Percentiles rank a stretch among this genome's conserved stretches.
Evolutionary conservation across 1,139 yeast genomes (phyloP).

Genomic region (Hemisphaericaspora subhashii): DNA sequence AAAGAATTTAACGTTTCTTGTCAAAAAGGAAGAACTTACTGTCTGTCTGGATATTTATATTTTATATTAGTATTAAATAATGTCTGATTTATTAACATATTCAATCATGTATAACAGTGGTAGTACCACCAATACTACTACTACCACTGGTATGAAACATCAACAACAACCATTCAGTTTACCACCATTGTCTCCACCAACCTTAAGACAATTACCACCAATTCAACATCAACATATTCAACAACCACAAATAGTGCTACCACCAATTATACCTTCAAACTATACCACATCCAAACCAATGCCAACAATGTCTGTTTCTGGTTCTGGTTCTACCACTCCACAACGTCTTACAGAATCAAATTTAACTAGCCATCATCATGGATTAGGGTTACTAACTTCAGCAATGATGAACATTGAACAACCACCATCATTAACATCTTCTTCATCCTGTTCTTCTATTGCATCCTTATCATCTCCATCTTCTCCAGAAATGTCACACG

Average conservation of each 20-base stretch:
- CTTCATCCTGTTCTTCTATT: slow-evolving; percentile 10
- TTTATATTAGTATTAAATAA: slow-evolving; percentile 3
- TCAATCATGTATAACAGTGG: slow-evolving; percentile 30
- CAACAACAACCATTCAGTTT: slow-evolving; percentile 7
- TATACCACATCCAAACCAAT: slow-evolving; percentile 6
- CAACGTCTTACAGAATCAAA: slow-evolving; percentile 14
- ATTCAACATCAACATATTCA: slow-evolving; percentile 7
- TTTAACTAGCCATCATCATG: slow-evolving; percentile 11
- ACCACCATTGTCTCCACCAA: slow-evolving; percentile 12
- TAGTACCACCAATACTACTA: slow-evolving; percentile 11
- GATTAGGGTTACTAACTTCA: slow-evolving; percentile 16
- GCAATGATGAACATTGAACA: slow-evolving; percentile 14
- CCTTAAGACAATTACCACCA: slow-evolving; percentile 4
- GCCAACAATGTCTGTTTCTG: slow-evolving; percentile 5
- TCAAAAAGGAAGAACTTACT: not conserved
- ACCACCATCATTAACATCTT: slow-evolving; percentile 9
- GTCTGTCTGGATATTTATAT: not conserved
- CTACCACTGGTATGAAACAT: slow-evolving; percentile 8
- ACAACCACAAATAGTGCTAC: slow-evolving; percentile 8
- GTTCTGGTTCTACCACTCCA: slow-evolving; percentile 7
- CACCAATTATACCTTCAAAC: slow-evolving; percentile 8
- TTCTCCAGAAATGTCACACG: slow-evolving; percentile 12
- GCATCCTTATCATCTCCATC: slow-evolving; percentile 14
- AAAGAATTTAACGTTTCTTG: not conserved
- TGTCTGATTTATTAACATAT: slow-evolving; percentile 31